Percentiles rank a stretch among this genome's conserved stretches.
These are phyloP conservation scores for Trypanosoma platydactyli DNA, from an alignment of 208 protist genomes.

Conservation along the genomic window DNA sequence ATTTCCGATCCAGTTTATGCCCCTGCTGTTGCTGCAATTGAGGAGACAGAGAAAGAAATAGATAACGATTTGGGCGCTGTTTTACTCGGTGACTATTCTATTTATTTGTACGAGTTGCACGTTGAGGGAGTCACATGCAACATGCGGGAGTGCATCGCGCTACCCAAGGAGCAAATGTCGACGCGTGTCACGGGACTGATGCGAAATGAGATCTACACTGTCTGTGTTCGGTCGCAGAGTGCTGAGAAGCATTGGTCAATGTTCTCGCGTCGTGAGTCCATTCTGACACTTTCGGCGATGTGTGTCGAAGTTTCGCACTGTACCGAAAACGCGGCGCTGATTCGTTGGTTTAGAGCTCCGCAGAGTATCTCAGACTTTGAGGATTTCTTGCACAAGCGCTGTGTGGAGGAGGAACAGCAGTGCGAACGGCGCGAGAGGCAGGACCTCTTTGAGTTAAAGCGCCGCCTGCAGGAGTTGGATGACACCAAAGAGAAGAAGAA, in stretches of 20 bases:
- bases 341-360: constrained; percentile 64
- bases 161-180: constrained; percentile 56
- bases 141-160: constrained; percentile 43
- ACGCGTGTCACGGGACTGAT: constrained; percentile 55
- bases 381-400: constrained; percentile 43
- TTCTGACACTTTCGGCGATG: constrained; percentile 83
- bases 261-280: constrained; percentile 70
- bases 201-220: constrained; percentile 81
- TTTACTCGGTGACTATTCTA: constrained; percentile 67
- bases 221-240: constrained; percentile 78
- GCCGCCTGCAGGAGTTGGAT: constrained; percentile 76
- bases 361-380: constrained; percentile 52
- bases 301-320: constrained; percentile 49
- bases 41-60: background rate
- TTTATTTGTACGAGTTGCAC: constrained; percentile 76
- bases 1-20: background rate
- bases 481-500: constrained; percentile 41
- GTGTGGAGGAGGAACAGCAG: constrained; percentile 56
- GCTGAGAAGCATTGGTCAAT: constrained; percentile 82
- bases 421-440: constrained; percentile 78
- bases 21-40: background rate
- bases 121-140: constrained; percentile 68
- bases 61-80: constrained; percentile 37
- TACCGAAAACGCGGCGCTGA: constrained; percentile 66
- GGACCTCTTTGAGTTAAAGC: constrained; percentile 84